A percentile compares a stretch with the other conserved stretches of the same genome.
phyloP scores from a whole-genome alignment of 371 early-diverging fungal genomes.

The Rhizomucor pusillus region DNA sequence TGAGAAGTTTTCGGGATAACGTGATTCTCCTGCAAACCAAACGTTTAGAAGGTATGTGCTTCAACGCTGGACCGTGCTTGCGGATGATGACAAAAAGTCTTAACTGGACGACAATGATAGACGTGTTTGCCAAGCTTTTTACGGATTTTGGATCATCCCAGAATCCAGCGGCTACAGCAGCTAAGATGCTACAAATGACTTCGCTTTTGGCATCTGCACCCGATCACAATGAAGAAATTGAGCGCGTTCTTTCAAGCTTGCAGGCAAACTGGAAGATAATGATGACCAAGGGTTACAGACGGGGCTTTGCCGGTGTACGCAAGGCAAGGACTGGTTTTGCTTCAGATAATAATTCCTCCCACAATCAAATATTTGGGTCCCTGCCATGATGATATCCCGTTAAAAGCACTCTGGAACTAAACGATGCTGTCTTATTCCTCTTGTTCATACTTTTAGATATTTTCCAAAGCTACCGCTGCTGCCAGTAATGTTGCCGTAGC shows the following conservation, averaged over 20 bases:
- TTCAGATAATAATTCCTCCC: constrained; percentile 1
- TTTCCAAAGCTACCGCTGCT: too few species aligned
- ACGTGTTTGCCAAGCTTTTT: constrained; percentile 65
- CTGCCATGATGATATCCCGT: too few species aligned
- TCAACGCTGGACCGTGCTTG: neutral
- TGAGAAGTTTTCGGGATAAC: constrained; percentile 69
- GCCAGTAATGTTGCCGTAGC: too few species aligned
- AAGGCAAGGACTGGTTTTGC: constrained; percentile 12
- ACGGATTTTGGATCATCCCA: constrained; percentile 68
- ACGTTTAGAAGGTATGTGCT: constrained; percentile 63
- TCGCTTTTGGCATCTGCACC: constrained; percentile 61
- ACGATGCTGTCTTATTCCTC: too few species aligned
- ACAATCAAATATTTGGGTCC: constrained; percentile 16
- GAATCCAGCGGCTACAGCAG: constrained; percentile 67
- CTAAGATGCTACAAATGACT: constrained; percentile 80
- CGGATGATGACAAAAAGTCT: too few species aligned
- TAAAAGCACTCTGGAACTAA: too few species aligned
- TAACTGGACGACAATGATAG: constrained; percentile 32
- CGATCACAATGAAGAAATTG: constrained; percentile 55
- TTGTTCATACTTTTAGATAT: too few species aligned
- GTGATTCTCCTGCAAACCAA: constrained; percentile 67
- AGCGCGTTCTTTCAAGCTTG: constrained; percentile 51
- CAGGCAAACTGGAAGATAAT: constrained; percentile 64
- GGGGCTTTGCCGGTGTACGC: constrained; percentile 61
- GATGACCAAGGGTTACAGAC: constrained; percentile 58